phyloP scores from a whole-genome alignment of 2,329 filamentous ascomycete genomes.

The Penicillium olsonii region DNA sequence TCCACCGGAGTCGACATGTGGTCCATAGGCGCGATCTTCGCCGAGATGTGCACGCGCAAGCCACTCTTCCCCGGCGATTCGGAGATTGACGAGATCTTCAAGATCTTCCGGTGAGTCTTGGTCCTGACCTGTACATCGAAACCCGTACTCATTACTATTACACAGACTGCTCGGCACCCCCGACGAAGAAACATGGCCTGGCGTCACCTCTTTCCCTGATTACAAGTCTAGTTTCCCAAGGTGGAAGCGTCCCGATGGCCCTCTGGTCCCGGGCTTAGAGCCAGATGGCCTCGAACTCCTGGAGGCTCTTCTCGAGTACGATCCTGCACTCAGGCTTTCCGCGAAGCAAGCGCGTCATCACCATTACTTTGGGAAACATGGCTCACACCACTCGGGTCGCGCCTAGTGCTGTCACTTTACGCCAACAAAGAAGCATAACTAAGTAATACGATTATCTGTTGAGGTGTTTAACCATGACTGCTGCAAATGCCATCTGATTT shows the following conservation, averaged over 20 bases:
- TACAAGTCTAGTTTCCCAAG: constrained; percentile 88
- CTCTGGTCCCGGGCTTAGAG: constrained; percentile 58
- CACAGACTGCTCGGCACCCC: constrained; percentile 87
- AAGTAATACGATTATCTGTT: no score
- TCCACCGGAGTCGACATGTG: constrained; percentile 99
- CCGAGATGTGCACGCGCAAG: constrained; percentile 97
- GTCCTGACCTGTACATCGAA: no score
- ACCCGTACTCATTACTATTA: background rate
- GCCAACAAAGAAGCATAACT: background rate
- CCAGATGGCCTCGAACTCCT: constrained; percentile 54
- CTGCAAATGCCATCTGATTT: no score
- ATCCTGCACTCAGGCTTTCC: constrained; percentile 80
- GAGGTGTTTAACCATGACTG: no score
- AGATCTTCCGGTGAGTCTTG: constrained; percentile 74
- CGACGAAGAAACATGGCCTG: constrained; percentile 91
- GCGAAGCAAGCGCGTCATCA: constrained; percentile 83
- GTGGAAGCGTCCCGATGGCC: background rate
- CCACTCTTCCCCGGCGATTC: constrained; percentile 96
- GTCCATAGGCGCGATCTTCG: constrained; percentile 99
- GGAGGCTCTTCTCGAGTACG: constrained; percentile 74
- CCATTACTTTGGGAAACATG: constrained; percentile 69
- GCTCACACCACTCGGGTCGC: constrained; percentile 45
- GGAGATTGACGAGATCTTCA: constrained; percentile 94
- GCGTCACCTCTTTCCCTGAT: constrained; percentile 89
- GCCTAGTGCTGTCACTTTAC: background rate